phyloP scores from a whole-genome alignment of 2,329 filamentous ascomycete species.

The Aotearoamyces nothofagi region DNA sequence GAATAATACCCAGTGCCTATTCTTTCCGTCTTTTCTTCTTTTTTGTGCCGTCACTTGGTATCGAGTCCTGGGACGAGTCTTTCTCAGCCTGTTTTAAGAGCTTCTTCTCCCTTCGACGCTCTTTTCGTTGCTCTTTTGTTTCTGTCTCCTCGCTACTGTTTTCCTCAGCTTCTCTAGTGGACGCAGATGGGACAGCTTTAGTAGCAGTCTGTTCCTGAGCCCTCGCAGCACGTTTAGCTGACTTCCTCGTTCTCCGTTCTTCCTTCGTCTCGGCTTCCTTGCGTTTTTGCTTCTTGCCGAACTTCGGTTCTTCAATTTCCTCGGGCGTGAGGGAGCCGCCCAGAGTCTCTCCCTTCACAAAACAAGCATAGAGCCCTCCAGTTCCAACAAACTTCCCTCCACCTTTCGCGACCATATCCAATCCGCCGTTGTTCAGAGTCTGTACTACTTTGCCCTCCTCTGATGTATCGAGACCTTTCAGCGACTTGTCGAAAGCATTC shows the following conservation, averaged over 20 bases:
- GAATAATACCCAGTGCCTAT: no score
- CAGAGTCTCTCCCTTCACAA: slow-evolving; percentile 69
- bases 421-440: slow-evolving; percentile 35
- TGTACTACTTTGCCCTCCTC: slow-evolving; percentile 38
- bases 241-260: slow-evolving; percentile 23
- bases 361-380: slow-evolving; percentile 57
- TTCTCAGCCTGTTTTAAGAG: neutral
- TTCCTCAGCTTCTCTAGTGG: slow-evolving; percentile 7
- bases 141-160: slow-evolving; percentile 5
- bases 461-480: slow-evolving; percentile 61
- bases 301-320: slow-evolving; percentile 17
- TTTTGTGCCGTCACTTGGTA: no score
- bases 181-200: slow-evolving; percentile 8
- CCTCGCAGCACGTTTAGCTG: slow-evolving; percentile 18
- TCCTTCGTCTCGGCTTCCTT: slow-evolving; percentile 14
- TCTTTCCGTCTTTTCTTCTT: no score
- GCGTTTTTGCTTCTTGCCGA: slow-evolving; percentile 7
- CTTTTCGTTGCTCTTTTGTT: slow-evolving; percentile 22
- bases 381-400: slow-evolving; percentile 41
- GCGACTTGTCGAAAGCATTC: slow-evolving; percentile 79
- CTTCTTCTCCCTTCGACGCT: slow-evolving; percentile 17
- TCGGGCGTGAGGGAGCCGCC: slow-evolving; percentile 45
- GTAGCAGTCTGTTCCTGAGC: slow-evolving; percentile 8
- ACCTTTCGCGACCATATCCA: slow-evolving; percentile 39
- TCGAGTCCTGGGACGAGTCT: no score